Evolutionary conservation across 164 flowering plant genomes (phyloP).

Genomic region (Annona cherimola): DNA sequence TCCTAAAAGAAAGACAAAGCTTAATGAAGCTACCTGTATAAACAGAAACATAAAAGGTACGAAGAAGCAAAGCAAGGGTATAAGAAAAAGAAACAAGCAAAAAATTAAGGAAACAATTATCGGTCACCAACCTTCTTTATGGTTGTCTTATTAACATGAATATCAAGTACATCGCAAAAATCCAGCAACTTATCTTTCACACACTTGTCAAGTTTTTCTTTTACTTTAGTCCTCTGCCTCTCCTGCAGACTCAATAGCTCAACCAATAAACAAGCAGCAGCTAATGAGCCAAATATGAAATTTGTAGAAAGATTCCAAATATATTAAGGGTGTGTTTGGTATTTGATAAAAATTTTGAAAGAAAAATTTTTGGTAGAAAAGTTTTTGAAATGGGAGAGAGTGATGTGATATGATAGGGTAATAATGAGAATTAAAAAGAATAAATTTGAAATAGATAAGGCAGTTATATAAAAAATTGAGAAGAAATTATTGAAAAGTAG

Average conservation of each 20-base stretch:
- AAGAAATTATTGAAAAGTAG: too few species aligned
- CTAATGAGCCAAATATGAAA: too few species aligned
- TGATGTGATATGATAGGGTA: too few species aligned
- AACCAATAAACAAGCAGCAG: background rate
- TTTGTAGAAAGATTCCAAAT: too few species aligned
- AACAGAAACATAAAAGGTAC: background rate
- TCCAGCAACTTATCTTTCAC: conserved; percentile 68
- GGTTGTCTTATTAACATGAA: conserved; percentile 43
- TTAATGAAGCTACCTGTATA: background rate
- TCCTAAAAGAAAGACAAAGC: conserved; percentile 43
- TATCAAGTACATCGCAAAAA: conserved; percentile 75
- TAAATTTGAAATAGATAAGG: too few species aligned
- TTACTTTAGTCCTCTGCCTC: conserved; percentile 55
- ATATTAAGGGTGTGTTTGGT: too few species aligned
- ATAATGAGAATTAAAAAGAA: too few species aligned
- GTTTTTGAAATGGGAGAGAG: too few species aligned
- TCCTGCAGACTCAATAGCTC: conserved; percentile 43
- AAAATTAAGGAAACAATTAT: background rate
- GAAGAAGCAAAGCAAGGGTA: too few species aligned
- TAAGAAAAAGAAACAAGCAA: background rate
- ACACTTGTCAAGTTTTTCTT: conserved; percentile 78
- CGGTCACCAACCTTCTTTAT: conserved; percentile 46
- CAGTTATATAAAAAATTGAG: too few species aligned
- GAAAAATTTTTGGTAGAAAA: too few species aligned
- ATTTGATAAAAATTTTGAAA: too few species aligned